Evolutionary conservation across 441 rosid species (phyloP).

Genomic region (Macaranga tanarius): DNA sequence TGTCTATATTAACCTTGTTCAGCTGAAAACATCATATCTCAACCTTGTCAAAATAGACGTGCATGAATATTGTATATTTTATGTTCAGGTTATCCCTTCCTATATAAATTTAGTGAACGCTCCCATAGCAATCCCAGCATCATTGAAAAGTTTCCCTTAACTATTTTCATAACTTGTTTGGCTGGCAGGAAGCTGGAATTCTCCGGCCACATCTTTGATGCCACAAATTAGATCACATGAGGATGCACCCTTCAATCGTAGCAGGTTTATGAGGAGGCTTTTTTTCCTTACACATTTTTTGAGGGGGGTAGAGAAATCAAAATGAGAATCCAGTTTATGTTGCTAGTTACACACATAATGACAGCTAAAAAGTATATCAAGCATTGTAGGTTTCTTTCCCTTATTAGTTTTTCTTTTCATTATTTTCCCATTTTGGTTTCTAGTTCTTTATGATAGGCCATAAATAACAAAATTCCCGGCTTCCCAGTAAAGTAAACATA

Average conservation of each 20-base stretch:
- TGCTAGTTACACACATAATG: not conserved
- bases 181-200: not conserved
- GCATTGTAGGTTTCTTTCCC: not conserved
- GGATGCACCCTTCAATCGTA: not conserved
- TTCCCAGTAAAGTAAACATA: not conserved
- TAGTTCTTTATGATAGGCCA: not conserved
- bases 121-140: not conserved
- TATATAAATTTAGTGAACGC: not conserved
- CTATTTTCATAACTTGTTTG: not conserved
- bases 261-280: not conserved
- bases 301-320: not conserved
- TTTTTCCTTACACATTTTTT: too few relatives aligned
- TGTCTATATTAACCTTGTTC: not conserved
- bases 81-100: not conserved
- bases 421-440: not conserved
- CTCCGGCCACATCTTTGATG: not conserved
- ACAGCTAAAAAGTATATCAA: not conserved
- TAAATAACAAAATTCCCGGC: conserved; percentile 5
- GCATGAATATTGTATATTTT: not conserved
- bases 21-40: not conserved
- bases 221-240: not conserved
- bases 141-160: not conserved
- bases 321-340: not conserved
- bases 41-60: not conserved
- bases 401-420: not conserved